These are phyloP conservation scores for Hyphopichia burtonii DNA, from an alignment of 1,139 yeast species.

Conservation along the genomic window DNA sequence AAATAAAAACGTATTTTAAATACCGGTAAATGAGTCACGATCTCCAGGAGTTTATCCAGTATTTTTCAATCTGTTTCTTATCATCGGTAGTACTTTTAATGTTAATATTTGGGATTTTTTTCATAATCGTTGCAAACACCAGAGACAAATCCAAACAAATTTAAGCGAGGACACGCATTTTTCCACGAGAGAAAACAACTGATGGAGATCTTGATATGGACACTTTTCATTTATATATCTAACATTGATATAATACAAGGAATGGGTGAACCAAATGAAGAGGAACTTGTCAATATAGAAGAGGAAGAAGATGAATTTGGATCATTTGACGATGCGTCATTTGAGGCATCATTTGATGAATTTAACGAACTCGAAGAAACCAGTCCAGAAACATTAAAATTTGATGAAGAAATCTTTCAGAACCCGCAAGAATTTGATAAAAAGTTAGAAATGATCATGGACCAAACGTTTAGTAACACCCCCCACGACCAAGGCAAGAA, in stretches of 20 bases:
- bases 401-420: constrained; percentile 14
- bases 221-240: neutral
- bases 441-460: constrained; percentile 19
- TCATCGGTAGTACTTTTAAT: neutral
- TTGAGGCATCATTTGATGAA: constrained; percentile 42
- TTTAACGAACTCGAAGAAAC: constrained; percentile 18
- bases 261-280: no score
- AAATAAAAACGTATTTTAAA: no score
- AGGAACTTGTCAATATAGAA: no score
- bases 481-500: neutral
- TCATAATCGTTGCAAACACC: neutral
- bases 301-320: constrained; percentile 40
- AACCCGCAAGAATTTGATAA: constrained; percentile 13
- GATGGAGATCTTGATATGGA: no score
- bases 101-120: neutral
- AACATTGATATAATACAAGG: no score
- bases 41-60: neutral
- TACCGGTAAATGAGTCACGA: neutral
- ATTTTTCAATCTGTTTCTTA: neutral
- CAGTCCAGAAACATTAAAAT: constrained; percentile 3
- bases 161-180: neutral
- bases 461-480: constrained; percentile 17
- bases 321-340: constrained; percentile 43
- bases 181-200: no score
- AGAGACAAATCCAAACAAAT: neutral